Base-by-base conservation (phyloP, 768 basidiomycete genomes). In the Rhodotorula babjevae region DNA sequence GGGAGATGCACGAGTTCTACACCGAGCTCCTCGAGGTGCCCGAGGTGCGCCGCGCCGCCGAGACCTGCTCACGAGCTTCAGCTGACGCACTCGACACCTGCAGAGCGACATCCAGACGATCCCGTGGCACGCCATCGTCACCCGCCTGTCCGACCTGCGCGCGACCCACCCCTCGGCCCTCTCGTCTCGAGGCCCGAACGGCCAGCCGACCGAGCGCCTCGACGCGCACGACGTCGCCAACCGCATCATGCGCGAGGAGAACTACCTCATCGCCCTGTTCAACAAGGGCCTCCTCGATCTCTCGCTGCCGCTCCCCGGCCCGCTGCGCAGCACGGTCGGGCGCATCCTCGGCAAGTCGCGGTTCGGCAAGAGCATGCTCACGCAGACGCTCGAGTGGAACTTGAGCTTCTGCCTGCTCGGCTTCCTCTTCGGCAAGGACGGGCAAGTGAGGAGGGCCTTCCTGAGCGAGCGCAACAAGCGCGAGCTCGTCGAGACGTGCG, bases 141-240 rank as follows among this genome's bases (percentile, higher is more conserved):
- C 90, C 27, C 87, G 93, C 47, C 93, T 99, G 68, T 88, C 88
- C 21, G 84, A 88, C 11, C 94, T 99, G 64, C 87, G 94, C 31
- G 90, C 96, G 79, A 88, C 92, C 65, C 98, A 98, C 79, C 93
- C 94, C 4, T 84, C 93, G 36, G 95, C 94, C 0, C 92, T 92
- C 6, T 84, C 93, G 10, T 90, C 91, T 15, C 72, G 74, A 14
- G 90, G 89, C 10, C 36, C 69, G 27, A 31, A 67, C 6, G 52
- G 33, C 63, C 3, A 66, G 46, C 19, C 69, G 56, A 25, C 58
- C 84, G 92, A 60, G 21, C 91, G 91, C 79, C 87, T 99, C 14
- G 96, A 99, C 77, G 96, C 95, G 4, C 96, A 99, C 79, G 95
- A 98, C 81, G 88, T 98, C 65, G 95, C 95, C 9, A 98, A 97